Evolutionary conservation across 1,284 basidiomycete species (phyloP), one percentile per base, ranked within the genome.

Genomic region (Tilletia indica): DNA sequence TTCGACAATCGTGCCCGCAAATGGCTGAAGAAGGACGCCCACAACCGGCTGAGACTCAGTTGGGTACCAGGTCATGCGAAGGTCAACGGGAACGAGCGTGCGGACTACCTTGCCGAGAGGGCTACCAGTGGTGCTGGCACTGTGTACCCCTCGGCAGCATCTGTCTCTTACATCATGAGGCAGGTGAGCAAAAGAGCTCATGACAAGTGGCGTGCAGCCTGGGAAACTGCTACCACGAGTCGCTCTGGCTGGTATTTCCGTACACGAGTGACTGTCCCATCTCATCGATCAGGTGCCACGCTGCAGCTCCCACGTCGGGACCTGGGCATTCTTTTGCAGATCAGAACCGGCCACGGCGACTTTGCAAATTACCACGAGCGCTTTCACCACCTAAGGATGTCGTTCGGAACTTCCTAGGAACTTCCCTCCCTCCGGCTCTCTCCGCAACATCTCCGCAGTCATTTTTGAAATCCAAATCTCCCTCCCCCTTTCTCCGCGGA

Each of bases 241-340:
- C 49, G 49, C 49, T 54, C 49, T 54, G 49, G 49, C 5, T 54
- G 49, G 49, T 54, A 54, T 19, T 54, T 54, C 49, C 49, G 16
- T 19, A 25, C 49, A 5, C 49, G 49, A 6, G 49, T 54, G 14
- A 25, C 21, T 19, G 49, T 54, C n/a, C 49, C 49, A 9, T 5
- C 16, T 4, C 49, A 54, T 19, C 49, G 49, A 16, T 16, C 49
- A 6, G 49, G 49, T 4, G 6, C 49, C 49, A 16, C 14, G 6
- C 16, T 54, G 49, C 49, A 54, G 14, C 21, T 54, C 49, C 14
- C 49, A 6, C 49, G 49, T 5, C 49, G 49, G 49, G 49, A 54
- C 49, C 49, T 54, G 19, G 49, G 49, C 4, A 54, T 54, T 19
- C 49, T 54, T 54, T 19, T 54, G 4, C 49, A 54, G 49, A 54